A percentile compares a stretch with the other conserved stretches of the same genome.
These are phyloP conservation scores for Dioscorea cayenensis DNA, from an alignment of 116 monocot species.

Conservation along the genomic window DNA sequence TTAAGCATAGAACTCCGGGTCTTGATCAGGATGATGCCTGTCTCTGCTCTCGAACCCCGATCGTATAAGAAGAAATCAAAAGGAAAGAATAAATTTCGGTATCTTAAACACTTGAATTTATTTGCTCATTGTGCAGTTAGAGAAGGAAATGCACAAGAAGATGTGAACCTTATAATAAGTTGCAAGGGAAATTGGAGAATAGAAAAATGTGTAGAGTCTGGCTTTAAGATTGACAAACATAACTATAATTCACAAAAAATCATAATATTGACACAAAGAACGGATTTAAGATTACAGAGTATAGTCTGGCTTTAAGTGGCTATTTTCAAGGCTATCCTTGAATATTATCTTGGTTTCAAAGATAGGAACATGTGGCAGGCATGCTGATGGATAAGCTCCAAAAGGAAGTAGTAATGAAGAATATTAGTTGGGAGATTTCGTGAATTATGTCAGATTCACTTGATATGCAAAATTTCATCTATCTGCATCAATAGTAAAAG, in stretches of 20 bases:
- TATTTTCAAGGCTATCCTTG: background rate
- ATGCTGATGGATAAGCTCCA: background rate
- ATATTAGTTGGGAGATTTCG: background rate
- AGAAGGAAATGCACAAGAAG: background rate
- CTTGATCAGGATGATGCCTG: slow-evolving; percentile 63
- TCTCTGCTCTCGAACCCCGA: slow-evolving; percentile 69
- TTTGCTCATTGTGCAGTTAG: background rate
- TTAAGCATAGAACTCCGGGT: slow-evolving; percentile 99
- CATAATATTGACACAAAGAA: too few species aligned
- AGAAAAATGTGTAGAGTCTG: background rate
- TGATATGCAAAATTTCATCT: too few species aligned
- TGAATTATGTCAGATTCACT: background rate
- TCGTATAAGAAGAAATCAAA: slow-evolving; percentile 2
- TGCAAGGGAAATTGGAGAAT: background rate
- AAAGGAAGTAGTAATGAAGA: background rate
- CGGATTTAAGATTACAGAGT: too few species aligned
- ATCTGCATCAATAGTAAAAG: too few species aligned
- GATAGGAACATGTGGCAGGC: background rate
- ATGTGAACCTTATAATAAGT: background rate
- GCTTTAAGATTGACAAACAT: too few species aligned
- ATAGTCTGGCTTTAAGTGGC: too few species aligned
- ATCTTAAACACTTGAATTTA: background rate
- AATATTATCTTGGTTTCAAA: background rate
- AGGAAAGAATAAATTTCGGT: background rate
- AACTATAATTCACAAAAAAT: too few species aligned